Conservation (phyloP, 1,284 basidiomycete species). For the Ustilago loliicola region DNA sequence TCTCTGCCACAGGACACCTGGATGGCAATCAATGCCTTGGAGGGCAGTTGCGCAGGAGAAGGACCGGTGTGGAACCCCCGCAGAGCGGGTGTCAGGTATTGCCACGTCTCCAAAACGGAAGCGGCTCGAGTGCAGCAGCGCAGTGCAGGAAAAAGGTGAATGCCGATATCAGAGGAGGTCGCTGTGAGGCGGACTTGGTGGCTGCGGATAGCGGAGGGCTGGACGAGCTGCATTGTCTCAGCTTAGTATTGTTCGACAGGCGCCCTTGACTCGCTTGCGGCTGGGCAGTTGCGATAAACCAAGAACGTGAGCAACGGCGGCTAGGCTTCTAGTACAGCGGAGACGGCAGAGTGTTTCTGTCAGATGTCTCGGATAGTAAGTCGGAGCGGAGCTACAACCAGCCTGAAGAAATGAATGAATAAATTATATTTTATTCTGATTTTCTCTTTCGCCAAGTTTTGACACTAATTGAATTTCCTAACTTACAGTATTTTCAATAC, state of each 20-base stretch:
- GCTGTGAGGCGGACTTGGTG: conserved; percentile 11
- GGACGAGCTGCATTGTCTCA: conserved; percentile 15
- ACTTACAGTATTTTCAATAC: too few species aligned
- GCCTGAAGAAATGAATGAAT: not conserved
- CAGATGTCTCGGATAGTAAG: conserved; percentile 20
- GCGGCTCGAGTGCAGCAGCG: not conserved
- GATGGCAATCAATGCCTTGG: not conserved
- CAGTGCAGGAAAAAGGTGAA: conserved; percentile 5
- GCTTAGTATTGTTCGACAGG: not conserved
- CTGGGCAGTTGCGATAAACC: not conserved
- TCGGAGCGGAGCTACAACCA: conserved; percentile 18
- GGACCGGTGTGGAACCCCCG: not conserved
- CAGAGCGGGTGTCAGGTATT: conserved; percentile 12
- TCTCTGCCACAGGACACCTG: too few species aligned
- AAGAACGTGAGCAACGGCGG: not conserved
- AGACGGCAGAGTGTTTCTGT: conserved; percentile 3
- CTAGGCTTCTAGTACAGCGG: not conserved
- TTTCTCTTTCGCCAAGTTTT: too few species aligned
- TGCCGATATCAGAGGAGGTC: not conserved
- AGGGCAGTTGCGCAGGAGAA: not conserved
- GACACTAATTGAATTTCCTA: too few species aligned
- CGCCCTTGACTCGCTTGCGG: conserved; percentile 21
- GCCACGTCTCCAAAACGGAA: conserved; percentile 2
- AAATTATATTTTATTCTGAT: too few species aligned
- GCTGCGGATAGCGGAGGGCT: conserved; percentile 13